Base-by-base conservation (phyloP, 768 basidiomycete species). In the Favolaschia claudopus region DNA sequence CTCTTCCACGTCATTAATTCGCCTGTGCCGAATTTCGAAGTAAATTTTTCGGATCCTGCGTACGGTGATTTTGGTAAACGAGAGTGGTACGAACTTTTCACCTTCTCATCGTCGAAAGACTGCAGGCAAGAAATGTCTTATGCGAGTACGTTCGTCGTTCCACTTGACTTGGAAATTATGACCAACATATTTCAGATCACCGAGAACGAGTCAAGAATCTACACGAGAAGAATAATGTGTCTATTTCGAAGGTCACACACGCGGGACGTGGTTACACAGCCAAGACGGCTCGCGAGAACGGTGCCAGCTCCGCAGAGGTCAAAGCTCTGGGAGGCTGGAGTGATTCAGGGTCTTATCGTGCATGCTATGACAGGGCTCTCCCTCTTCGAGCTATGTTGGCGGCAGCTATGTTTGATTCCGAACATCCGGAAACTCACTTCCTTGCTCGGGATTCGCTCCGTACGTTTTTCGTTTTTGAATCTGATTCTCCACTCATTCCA, bases 281-380 rank as follows among this genome's bases (percentile, higher is more conserved):
- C 0, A 55, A 60, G 28, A 72, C 62, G 3, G 69, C 72, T 13
- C 62, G 67, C 15, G 45, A 66, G n/a, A 70, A 76, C 53, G 70
- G 76, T 34, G 71, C 74, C 0, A 63, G 62, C 14, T 53, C 36
- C 0, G 54, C 47, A 13, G 71, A 71, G 28, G 66, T 68, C 1
- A 77, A 73, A 58, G 73, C 70, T 4, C 67, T 77, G 28, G 73
- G 74, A 8, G 59, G 66, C 8, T 78, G 76, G 76, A 67, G 61
- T 31, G 52, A 56, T 19, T 62, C 58, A 19, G 75, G 66, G 17
- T 66, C 69, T 0, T 76, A 68, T 54, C 55, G 55, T 4, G 42
- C 58, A 14, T 55, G 66, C 28, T 78, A 78, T 59, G 70, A 77
- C 44, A 60, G 67, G 6, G 58, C 63, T 0, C 60, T 76, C 7